Conservation (phyloP, 331 rosid genomes). For the Phaseolus coccineus region DNA sequence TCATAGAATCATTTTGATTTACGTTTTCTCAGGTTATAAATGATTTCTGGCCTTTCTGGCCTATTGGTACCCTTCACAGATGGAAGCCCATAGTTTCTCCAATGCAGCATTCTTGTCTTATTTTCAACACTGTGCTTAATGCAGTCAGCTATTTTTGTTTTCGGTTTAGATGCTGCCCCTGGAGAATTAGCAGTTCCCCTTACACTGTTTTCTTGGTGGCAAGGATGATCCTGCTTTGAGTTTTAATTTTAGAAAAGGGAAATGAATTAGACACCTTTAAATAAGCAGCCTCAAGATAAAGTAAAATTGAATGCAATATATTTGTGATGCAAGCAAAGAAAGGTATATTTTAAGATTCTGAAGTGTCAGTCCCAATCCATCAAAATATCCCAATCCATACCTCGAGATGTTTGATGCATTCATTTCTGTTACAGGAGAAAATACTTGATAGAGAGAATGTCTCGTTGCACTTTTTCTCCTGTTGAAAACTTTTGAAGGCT, state of each 20-base stretch:
- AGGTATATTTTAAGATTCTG: neutral
- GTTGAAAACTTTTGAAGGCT: constrained; percentile 50
- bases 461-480: constrained; percentile 17
- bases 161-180: constrained; percentile 7
- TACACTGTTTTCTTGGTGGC: constrained; percentile 8
- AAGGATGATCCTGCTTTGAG: constrained; percentile 17
- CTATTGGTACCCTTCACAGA: neutral
- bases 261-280: constrained; percentile 2
- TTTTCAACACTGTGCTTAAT: constrained; percentile 29
- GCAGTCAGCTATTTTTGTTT: neutral
- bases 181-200: neutral
- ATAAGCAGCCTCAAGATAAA: constrained; percentile 17
- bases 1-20: neutral
- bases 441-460: constrained; percentile 8
- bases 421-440: constrained; percentile 13
- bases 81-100: neutral
- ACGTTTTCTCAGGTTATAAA: constrained; percentile 15
- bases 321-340: neutral
- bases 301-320: neutral
- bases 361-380: neutral
- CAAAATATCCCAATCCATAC: constrained; percentile 27
- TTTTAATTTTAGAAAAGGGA: neutral
- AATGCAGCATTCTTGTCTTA: constrained; percentile 23
- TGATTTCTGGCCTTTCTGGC: neutral
- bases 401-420: constrained; percentile 35